Evolutionary conservation across 2,329 filamentous ascomycete species (phyloP).

Genomic region (Colletotrichum brevisporum): DNA sequence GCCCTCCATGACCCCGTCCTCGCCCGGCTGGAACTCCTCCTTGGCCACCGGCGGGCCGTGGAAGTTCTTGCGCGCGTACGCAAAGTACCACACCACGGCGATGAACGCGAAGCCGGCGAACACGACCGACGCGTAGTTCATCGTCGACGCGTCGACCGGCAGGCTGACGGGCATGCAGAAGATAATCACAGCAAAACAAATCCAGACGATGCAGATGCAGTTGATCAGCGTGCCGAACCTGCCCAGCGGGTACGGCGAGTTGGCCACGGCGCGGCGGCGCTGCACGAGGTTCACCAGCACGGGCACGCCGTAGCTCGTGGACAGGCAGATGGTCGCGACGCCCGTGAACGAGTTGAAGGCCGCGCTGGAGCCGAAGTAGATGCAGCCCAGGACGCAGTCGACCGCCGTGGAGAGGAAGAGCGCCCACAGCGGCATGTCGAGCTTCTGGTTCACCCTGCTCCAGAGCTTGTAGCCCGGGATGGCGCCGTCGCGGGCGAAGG

Average conservation of each 20-base stretch:
- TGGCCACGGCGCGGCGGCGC: conserved; percentile 74
- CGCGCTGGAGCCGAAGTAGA: conserved; percentile 83
- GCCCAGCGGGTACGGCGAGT: conserved; percentile 78
- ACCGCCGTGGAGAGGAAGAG: conserved; percentile 77
- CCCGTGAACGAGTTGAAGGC: conserved; percentile 87
- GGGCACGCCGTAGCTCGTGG: conserved; percentile 81
- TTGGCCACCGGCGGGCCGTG: conserved; percentile 66
- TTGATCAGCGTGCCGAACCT: conserved; percentile 79
- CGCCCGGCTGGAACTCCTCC: conserved; percentile 42
- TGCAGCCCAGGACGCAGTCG: conserved; percentile 79
- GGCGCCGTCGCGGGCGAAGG: conserved; percentile 81
- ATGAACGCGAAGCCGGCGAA: conserved; percentile 74
- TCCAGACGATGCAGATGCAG: conserved; percentile 77
- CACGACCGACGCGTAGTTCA: conserved; percentile 79
- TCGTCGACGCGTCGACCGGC: conserved; percentile 67
- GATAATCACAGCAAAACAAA: conserved; percentile 76
- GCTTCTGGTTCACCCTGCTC: conserved; percentile 73
- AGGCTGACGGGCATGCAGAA: conserved; percentile 82
- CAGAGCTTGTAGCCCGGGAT: conserved; percentile 79
- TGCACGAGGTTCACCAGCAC: conserved; percentile 80
- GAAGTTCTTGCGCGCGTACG: conserved; percentile 74
- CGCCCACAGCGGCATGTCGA: conserved; percentile 80
- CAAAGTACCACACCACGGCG: conserved; percentile 74
- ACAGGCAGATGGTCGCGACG: conserved; percentile 84
- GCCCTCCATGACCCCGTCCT: conserved; percentile 37